phyloP scores from a whole-genome alignment of 495 filamentous ascomycete genomes.

The Aspergillus avenaceus region DNA sequence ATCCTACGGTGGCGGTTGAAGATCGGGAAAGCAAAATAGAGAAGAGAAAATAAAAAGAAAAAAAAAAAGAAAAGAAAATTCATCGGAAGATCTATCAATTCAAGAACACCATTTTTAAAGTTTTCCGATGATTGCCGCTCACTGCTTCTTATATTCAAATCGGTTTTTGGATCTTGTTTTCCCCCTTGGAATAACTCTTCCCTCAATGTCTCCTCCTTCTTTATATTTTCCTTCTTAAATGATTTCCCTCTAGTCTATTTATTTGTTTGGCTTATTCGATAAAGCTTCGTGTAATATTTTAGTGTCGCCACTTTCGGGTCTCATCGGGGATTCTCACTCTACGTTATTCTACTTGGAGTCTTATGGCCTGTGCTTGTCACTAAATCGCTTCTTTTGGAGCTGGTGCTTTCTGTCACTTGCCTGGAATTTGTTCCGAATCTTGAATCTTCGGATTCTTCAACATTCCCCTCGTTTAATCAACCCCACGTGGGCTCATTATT shows the following conservation, averaged over 20 bases:
- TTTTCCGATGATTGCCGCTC: constrained; percentile 5
- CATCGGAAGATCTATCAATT: neutral
- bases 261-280: no score
- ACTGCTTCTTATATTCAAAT: neutral
- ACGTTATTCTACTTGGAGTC: no score
- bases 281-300: neutral
- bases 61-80: neutral
- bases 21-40: neutral
- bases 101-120: neutral
- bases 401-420: no score
- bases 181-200: neutral
- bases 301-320: neutral
- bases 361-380: neutral
- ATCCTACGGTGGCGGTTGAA: no score
- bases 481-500: no score
- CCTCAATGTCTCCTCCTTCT: neutral
- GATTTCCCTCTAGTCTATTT: neutral
- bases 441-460: neutral
- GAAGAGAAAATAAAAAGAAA: neutral
- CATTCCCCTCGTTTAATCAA: no score
- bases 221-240: no score
- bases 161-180: no score
- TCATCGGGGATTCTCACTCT: no score
- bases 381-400: neutral
- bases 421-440: neutral